These are phyloP conservation scores for Xylaria hypoxylon DNA, from an alignment of 2,329 filamentous ascomycete species.

Conservation along the genomic window DNA sequence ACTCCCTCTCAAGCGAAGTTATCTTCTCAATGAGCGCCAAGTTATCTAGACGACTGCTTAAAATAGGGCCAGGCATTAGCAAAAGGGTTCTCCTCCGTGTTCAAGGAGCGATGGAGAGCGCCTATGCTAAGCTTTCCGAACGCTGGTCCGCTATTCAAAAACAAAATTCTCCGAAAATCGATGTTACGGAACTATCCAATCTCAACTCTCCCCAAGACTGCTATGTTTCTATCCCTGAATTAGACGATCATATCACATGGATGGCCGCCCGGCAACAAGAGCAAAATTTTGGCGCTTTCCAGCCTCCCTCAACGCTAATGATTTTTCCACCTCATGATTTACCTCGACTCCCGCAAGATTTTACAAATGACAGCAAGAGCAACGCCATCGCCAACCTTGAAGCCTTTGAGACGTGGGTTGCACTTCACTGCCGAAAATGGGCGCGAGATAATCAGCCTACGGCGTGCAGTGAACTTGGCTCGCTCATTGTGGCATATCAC, in stretches of 20 bases:
- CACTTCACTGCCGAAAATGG: slow-evolving; percentile 26
- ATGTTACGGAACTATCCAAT: slow-evolving; percentile 10
- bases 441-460: background rate
- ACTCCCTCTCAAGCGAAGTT: slow-evolving; percentile 3
- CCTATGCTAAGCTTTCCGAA: slow-evolving; percentile 7
- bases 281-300: background rate
- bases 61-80: slow-evolving; percentile 1
- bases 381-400: slow-evolving; percentile 44
- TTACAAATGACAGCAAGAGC: slow-evolving; percentile 1
- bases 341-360: slow-evolving; percentile 11
- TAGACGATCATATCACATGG: background rate
- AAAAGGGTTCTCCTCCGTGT: background rate
- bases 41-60: slow-evolving; percentile 21
- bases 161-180: too few relatives aligned
- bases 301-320: slow-evolving; percentile 21
- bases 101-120: background rate
- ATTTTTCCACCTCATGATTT: background rate
- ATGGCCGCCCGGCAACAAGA: slow-evolving; percentile 12
- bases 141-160: slow-evolving; percentile 18
- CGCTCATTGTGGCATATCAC: slow-evolving; percentile 26
- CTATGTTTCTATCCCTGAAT: background rate
- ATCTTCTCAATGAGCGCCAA: slow-evolving; percentile 27
- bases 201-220: slow-evolving; percentile 12
- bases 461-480: slow-evolving; percentile 13
- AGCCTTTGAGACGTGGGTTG: slow-evolving; percentile 63